Percentiles rank a stretch among this genome's conserved stretches.
phyloP scores from a whole-genome alignment of 1,284 basidiomycete genomes.

The Tetrapyrgos nigripes region DNA sequence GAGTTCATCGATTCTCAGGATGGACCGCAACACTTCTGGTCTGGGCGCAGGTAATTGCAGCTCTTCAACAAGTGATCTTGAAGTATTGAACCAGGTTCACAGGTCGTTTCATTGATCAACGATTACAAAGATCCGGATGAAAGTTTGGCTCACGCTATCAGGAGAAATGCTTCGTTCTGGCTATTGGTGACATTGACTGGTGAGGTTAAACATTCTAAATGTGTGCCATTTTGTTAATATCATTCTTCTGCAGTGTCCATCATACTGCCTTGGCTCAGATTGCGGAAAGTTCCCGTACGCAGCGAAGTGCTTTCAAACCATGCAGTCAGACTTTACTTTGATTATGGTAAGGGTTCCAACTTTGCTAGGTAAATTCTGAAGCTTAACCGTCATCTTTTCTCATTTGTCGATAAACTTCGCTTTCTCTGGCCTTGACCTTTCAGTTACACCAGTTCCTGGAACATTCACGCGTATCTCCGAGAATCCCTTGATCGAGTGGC shows the following conservation, averaged over 20 bases:
- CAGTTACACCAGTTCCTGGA: conserved; percentile 56
- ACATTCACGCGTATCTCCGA: conserved; percentile 62
- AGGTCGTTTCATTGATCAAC: conserved; percentile 58
- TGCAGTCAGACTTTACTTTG: conserved; percentile 62
- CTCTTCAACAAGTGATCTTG: neutral
- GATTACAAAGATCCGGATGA: conserved; percentile 51
- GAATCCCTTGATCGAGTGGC: conserved; percentile 64
- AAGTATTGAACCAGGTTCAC: neutral
- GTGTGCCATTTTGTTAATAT: neutral
- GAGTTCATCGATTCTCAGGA: conserved; percentile 60
- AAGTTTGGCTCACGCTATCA: conserved; percentile 50
- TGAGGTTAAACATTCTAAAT: conserved; percentile 17
- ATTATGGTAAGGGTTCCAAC: conserved; percentile 56
- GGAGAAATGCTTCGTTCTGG: conserved; percentile 59
- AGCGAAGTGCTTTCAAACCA: conserved; percentile 61
- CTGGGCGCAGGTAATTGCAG: conserved; percentile 55
- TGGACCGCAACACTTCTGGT: conserved; percentile 60
- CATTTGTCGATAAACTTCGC: neutral
- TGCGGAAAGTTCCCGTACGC: conserved; percentile 60
- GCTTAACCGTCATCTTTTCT: neutral
- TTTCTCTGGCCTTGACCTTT: conserved; percentile 16
- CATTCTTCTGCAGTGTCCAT: conserved; percentile 44
- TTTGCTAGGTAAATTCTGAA: no score
- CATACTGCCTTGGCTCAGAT: conserved; percentile 58
- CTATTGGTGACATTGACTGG: conserved; percentile 55